Conservation (phyloP, 1,284 basidiomycete species). For the Tylopilus orsonianus region DNA sequence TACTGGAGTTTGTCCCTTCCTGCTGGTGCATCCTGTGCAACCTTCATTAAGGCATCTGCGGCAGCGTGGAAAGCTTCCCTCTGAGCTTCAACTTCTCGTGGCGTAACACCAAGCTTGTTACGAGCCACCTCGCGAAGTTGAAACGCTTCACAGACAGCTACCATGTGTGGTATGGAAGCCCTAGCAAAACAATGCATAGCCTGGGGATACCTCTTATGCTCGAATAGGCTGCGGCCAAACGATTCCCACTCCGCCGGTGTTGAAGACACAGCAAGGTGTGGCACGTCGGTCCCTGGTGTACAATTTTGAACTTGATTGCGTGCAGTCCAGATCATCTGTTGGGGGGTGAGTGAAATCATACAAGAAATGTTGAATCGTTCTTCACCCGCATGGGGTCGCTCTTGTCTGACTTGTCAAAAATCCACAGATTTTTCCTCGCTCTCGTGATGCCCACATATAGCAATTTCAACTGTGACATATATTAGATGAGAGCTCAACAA, state of each 20-base stretch:
- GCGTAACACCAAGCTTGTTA: slow-evolving; percentile 24
- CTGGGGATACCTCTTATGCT: slow-evolving; percentile 53
- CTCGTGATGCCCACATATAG: slow-evolving; percentile 72
- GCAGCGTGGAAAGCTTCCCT: slow-evolving; percentile 45
- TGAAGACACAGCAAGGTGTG: slow-evolving; percentile 49
- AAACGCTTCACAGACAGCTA: slow-evolving; percentile 47
- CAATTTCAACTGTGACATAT: slow-evolving; percentile 52
- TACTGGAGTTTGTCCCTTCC: slow-evolving; percentile 38
- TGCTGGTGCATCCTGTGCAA: slow-evolving; percentile 35
- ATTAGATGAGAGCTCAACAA: not conserved
- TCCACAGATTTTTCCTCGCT: slow-evolving; percentile 67
- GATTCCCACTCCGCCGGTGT: slow-evolving; percentile 54
- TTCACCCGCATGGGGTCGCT: slow-evolving; percentile 59
- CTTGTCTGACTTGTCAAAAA: slow-evolving; percentile 58
- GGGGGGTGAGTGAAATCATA: not conserved
- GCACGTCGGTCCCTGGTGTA: slow-evolving; percentile 44
- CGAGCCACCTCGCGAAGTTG: slow-evolving; percentile 43
- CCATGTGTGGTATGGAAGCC: slow-evolving; percentile 46
- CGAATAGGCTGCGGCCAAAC: slow-evolving; percentile 52
- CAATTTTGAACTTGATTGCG: slow-evolving; percentile 44
- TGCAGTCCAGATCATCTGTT: slow-evolving; percentile 50
- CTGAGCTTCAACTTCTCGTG: slow-evolving; percentile 25
- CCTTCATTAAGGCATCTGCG: slow-evolving; percentile 48
- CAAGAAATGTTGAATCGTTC: not conserved
- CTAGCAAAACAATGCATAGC: slow-evolving; percentile 63